phyloP scores from a whole-genome alignment of 352 stramenopile genomes.

The Pythium volutum region DNA sequence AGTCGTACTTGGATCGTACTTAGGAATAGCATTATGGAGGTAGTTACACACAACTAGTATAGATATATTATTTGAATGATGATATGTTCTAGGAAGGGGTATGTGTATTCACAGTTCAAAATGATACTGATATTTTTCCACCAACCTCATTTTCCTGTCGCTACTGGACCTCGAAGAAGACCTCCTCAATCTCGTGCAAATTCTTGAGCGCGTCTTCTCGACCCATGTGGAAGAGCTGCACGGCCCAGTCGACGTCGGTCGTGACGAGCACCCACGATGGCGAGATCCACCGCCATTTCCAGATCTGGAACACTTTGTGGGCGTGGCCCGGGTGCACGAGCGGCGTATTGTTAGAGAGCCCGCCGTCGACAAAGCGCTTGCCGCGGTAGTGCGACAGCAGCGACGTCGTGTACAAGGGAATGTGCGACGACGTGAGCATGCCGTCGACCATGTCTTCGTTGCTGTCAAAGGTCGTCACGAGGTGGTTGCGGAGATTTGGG shows the following conservation, averaged over 20 bases:
- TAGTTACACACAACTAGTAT: not conserved
- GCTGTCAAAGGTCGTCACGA: conserved; percentile 63
- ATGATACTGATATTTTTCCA: not conserved
- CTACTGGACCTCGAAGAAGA: conserved; percentile 37
- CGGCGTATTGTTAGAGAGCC: conserved; percentile 68
- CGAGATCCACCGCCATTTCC: conserved; percentile 78
- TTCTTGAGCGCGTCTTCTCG: conserved; percentile 67
- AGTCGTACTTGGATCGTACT: not conserved
- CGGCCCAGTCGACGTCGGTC: conserved; percentile 70
- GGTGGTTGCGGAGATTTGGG: conserved; percentile 60
- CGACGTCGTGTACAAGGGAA: conserved; percentile 72
- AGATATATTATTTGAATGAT: not conserved
- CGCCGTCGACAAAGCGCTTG: conserved; percentile 72
- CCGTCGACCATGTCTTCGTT: conserved; percentile 84
- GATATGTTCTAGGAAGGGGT: not conserved
- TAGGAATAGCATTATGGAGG: not conserved
- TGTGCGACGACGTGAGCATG: conserved; percentile 73
- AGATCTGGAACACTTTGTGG: conserved; percentile 82
- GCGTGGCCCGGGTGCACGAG: conserved; percentile 48
- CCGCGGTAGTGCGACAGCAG: conserved; percentile 60
- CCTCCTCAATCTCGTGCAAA: conserved; percentile 62
- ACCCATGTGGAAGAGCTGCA: conserved; percentile 73
- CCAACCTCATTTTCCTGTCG: not conserved
- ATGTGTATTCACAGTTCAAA: not conserved
- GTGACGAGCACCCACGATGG: conserved; percentile 77